phyloP scores from a whole-genome alignment of 2,329 filamentous ascomycete genomes.

The Podosphaera xanthii region DNA sequence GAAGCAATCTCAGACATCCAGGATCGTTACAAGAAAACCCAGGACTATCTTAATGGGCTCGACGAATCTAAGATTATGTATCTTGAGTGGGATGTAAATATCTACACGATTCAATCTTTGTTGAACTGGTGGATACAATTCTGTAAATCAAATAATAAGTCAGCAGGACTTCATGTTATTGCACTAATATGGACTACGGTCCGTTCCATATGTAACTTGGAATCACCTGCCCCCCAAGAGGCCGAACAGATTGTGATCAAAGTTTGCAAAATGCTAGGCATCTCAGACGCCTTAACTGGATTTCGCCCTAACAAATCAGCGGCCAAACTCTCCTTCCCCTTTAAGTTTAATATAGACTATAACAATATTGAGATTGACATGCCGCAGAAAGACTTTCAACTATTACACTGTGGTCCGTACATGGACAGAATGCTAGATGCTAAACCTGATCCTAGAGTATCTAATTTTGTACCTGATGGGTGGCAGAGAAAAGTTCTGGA shows the following conservation, averaged over 20 bases:
- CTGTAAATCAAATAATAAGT: constrained; percentile 16
- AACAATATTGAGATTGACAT: constrained; percentile 15
- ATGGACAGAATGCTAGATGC: constrained; percentile 55
- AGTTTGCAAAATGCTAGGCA: constrained; percentile 15
- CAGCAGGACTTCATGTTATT: constrained; percentile 19
- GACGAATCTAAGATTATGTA: constrained; percentile 12
- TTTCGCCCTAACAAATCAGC: constrained; percentile 12
- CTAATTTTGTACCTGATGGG: constrained; percentile 45
- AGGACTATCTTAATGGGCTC: constrained; percentile 13
- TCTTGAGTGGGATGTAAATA: constrained; percentile 16
- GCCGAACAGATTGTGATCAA: constrained; percentile 18
- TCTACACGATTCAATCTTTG: constrained; percentile 26
- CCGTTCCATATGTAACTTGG: constrained; percentile 18
- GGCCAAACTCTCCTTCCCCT: constrained; percentile 23
- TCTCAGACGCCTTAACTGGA: constrained; percentile 15
- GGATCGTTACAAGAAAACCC: constrained; percentile 12
- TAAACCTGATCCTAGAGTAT: constrained; percentile 39
- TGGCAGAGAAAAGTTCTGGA: constrained; percentile 60
- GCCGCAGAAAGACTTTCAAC: constrained; percentile 36
- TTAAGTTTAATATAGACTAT: constrained; percentile 17
- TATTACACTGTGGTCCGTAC: constrained; percentile 47
- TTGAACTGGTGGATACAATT: constrained; percentile 24
- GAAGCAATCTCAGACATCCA: constrained; percentile 12
- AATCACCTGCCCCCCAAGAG: constrained; percentile 20
- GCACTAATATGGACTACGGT: constrained; percentile 24